phyloP scores from a whole-genome alignment of 2,329 filamentous ascomycete genomes.

The Neurospora crassa region DNA sequence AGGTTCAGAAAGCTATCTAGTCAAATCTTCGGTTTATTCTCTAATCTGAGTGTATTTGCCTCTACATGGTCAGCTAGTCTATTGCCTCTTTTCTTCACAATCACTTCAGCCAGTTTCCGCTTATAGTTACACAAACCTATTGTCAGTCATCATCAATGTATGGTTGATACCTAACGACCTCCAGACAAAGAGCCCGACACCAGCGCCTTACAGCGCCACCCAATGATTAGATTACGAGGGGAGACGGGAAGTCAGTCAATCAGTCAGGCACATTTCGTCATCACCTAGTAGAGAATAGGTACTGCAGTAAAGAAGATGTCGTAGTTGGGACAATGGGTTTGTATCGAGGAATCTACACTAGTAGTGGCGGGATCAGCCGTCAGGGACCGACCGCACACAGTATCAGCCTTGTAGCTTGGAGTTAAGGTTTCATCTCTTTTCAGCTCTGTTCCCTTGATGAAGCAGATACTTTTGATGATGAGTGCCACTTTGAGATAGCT shows the following conservation, averaged over 20 bases:
- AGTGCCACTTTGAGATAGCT: background rate
- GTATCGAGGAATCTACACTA: background rate
- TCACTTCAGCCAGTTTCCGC: no score
- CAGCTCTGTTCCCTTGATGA: background rate
- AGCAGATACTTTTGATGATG: background rate
- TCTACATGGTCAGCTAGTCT: no score
- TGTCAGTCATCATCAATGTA: background rate
- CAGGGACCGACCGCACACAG: background rate
- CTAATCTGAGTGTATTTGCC: no score
- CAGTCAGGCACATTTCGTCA: background rate
- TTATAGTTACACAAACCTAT: background rate
- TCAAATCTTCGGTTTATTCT: no score
- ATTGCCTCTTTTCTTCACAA: no score
- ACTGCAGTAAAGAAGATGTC: background rate
- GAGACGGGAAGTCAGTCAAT: background rate
- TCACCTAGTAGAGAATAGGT: background rate
- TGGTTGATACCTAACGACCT: background rate
- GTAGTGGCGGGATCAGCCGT: background rate
- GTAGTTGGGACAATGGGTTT: background rate
- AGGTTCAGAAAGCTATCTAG: no score
- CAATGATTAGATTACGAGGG: background rate
- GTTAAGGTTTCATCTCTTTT: background rate
- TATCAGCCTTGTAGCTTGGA: background rate
- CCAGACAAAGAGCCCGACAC: background rate
- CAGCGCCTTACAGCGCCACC: background rate